Conservation (phyloP, 2,329 filamentous ascomycete species). For the Phaeosphaeria sp. region DNA sequence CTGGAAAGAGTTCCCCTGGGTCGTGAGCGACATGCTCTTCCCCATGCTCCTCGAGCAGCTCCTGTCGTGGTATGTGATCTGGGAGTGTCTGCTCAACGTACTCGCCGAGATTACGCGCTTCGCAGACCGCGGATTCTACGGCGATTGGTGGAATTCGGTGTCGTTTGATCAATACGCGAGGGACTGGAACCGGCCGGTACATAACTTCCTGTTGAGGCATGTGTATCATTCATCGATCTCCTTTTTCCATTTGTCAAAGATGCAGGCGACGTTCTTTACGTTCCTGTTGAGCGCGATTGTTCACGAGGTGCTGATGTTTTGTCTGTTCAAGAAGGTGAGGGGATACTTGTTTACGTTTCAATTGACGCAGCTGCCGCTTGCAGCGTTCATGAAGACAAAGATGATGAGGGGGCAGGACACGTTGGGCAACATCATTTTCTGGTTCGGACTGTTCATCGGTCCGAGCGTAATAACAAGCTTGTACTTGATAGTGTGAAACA, state of each 20-base stretch:
- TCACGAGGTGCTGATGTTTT: slow-evolving; percentile 82
- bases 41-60: slow-evolving; percentile 82
- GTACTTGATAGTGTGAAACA: slow-evolving; percentile 55
- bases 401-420: slow-evolving; percentile 68
- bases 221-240: slow-evolving; percentile 82
- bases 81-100: slow-evolving; percentile 72
- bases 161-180: slow-evolving; percentile 79
- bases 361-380: slow-evolving; percentile 76
- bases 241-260: slow-evolving; percentile 72
- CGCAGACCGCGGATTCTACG: slow-evolving; percentile 74
- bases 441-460: slow-evolving; percentile 78
- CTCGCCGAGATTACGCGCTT: slow-evolving; percentile 79
- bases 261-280: slow-evolving; percentile 76
- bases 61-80: slow-evolving; percentile 81
- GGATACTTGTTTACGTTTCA: slow-evolving; percentile 77
- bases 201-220: slow-evolving; percentile 78
- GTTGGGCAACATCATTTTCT: slow-evolving; percentile 78
- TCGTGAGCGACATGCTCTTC: slow-evolving; percentile 77
- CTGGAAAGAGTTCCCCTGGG: slow-evolving; percentile 74
- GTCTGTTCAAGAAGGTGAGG: slow-evolving; percentile 77
- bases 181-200: slow-evolving; percentile 83
- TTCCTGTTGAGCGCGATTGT: slow-evolving; percentile 75
- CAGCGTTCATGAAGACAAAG: slow-evolving; percentile 70
- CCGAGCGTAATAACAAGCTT: slow-evolving; percentile 68
- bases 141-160: slow-evolving; percentile 61